Conservation (phyloP, 1,139 yeast species). For the Pichia sp. region DNA sequence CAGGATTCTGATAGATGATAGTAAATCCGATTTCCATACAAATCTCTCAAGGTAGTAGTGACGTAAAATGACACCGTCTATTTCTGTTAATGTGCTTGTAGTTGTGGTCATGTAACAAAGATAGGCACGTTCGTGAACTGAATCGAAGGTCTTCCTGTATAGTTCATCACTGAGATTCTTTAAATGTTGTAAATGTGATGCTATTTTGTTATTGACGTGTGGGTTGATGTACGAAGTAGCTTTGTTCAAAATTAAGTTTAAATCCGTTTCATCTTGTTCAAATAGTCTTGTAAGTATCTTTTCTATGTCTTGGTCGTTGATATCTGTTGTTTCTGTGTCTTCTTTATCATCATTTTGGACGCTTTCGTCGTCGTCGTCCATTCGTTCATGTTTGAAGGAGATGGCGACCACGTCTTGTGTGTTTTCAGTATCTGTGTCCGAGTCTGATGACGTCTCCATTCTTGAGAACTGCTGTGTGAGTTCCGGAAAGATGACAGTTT, state of each 20-base stretch:
- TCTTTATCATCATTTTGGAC: not conserved
- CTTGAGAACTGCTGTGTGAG: no score
- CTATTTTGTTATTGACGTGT: not conserved
- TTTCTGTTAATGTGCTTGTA: slow-evolving; percentile 28
- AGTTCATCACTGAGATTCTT: not conserved
- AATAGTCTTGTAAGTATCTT: not conserved
- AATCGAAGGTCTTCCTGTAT: not conserved
- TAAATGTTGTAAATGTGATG: not conserved
- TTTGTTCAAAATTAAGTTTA: not conserved
- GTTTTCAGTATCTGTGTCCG: not conserved
- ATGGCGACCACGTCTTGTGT: slow-evolving; percentile 4
- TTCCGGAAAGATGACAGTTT: not conserved
- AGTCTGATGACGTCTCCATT: not conserved
- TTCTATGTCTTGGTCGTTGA: not conserved
- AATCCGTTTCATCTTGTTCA: slow-evolving; percentile 5
- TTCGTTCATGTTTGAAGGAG: not conserved
- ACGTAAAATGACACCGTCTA: slow-evolving; percentile 43
- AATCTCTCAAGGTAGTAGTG: slow-evolving; percentile 48
- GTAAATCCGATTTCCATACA: slow-evolving; percentile 48
- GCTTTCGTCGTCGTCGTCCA: not conserved
- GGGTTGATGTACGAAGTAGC: not conserved
- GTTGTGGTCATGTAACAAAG: slow-evolving; percentile 28
- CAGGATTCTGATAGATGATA: slow-evolving; percentile 56
- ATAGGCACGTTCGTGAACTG: not conserved
- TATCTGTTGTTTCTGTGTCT: not conserved